Evolutionary conservation across 2,329 filamentous ascomycete genomes (phyloP).

Genomic region (Scedosporium apiospermum): DNA sequence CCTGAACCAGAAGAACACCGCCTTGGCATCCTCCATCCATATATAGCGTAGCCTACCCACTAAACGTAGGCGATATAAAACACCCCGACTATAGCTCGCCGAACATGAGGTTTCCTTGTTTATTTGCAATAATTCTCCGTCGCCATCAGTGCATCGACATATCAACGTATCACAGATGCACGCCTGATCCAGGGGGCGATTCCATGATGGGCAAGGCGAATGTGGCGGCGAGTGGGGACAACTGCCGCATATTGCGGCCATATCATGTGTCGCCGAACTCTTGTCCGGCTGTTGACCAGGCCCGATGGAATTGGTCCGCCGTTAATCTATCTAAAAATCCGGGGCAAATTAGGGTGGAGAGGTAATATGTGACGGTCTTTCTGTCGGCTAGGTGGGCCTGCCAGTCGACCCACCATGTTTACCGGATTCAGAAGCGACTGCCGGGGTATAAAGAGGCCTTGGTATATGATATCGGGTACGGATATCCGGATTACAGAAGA

Average conservation of each 20-base stretch:
- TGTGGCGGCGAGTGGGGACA: not conserved
- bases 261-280: slow-evolving; percentile 1
- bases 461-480: not conserved
- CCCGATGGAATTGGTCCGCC: not conserved
- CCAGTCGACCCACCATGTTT: not conserved
- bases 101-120: not conserved
- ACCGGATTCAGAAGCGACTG: not conserved
- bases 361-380: not conserved
- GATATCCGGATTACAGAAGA: not conserved
- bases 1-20: not conserved
- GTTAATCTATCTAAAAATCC: slow-evolving; percentile 4
- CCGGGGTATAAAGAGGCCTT: not conserved
- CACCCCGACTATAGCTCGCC: not conserved
- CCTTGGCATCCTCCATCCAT: not conserved
- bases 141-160: not conserved
- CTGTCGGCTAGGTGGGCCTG: not conserved
- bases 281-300: not conserved
- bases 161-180: not conserved
- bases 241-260: not conserved
- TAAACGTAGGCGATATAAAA: not conserved
- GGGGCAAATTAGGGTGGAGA: not conserved
- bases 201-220: not conserved
- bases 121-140: not conserved
- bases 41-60: not conserved
- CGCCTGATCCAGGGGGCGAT: not conserved